Evolutionary conservation across 2,329 filamentous ascomycete genomes (phyloP).

Genomic region (Ophiostoma fasciatum): DNA sequence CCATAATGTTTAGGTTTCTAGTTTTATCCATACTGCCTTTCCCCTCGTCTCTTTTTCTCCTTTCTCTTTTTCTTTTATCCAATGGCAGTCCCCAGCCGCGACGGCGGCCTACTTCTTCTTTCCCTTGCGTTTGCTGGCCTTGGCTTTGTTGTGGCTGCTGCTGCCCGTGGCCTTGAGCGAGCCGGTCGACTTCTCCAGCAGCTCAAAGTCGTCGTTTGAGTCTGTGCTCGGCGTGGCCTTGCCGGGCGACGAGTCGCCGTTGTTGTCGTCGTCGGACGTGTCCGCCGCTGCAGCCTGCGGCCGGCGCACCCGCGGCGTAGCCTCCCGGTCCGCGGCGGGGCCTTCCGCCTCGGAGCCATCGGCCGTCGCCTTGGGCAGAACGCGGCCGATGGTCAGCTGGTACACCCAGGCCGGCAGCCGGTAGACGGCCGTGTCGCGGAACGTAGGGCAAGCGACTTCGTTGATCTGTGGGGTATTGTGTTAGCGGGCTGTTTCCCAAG

Average conservation of each 20-base stretch:
- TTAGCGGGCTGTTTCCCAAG: no score
- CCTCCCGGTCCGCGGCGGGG: constrained; percentile 21
- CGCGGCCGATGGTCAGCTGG: constrained; percentile 36
- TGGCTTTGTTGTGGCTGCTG: constrained; percentile 18
- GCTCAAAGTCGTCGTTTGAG: constrained; percentile 46
- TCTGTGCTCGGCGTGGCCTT: constrained; percentile 40
- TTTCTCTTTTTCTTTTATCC: not conserved
- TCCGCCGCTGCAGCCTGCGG: not conserved
- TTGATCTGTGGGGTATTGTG: no score
- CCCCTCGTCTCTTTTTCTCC: not conserved
- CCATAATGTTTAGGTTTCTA: no score
- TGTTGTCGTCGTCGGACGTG: constrained; percentile 20
- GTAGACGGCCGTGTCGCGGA: constrained; percentile 71
- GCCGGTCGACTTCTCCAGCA: constrained; percentile 46
- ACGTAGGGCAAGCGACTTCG: constrained; percentile 61
- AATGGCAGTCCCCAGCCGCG: not conserved
- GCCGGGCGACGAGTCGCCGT: constrained; percentile 32
- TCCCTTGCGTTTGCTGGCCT: constrained; percentile 36
- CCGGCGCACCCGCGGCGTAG: constrained; percentile 1
- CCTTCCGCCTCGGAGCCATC: constrained; percentile 22
- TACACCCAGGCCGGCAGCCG: constrained; percentile 65
- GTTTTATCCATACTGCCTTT: not conserved
- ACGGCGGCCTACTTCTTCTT: constrained; percentile 32
- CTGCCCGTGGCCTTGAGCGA: constrained; percentile 37
- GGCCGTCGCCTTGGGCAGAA: constrained; percentile 24